phyloP scores from a whole-genome alignment of 495 filamentous ascomycete genomes.

The Thermothielavioides terrestris region DNA sequence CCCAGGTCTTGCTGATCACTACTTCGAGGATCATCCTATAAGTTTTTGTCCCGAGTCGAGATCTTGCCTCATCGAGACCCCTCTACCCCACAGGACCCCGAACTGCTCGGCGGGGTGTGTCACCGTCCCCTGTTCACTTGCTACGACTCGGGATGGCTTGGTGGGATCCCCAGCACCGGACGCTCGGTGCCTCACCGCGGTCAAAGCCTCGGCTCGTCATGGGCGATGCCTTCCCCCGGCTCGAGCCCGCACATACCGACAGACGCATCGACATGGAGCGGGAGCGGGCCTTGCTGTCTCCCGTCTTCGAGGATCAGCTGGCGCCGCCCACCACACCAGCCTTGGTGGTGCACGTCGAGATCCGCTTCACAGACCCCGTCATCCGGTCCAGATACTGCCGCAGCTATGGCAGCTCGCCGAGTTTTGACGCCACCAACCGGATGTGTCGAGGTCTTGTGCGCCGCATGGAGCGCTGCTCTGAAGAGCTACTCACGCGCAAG shows the following conservation, averaged over 20 bases:
- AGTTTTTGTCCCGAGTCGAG: too few relatives aligned
- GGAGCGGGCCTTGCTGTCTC: conserved; percentile 15
- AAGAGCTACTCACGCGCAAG: conserved; percentile 40
- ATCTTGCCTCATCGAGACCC: conserved; percentile 2
- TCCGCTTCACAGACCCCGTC: conserved; percentile 37
- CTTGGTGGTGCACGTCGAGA: conserved; percentile 32
- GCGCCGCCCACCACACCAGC: conserved; percentile 8
- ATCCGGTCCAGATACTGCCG: conserved; percentile 30
- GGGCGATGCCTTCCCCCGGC: conserved; percentile 20
- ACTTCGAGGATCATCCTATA: conserved; percentile 1
- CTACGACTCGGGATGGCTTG: conserved; percentile 28
- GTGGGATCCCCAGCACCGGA: conserved; percentile 21
- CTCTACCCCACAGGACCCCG: conserved; percentile 2
- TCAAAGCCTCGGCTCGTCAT: conserved; percentile 11
- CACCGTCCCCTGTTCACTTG: too few relatives aligned
- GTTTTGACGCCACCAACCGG: conserved; percentile 30
- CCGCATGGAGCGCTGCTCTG: conserved; percentile 39
- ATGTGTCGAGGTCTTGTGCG: conserved; percentile 36
- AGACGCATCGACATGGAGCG: conserved; percentile 19
- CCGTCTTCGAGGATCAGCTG: conserved; percentile 19
- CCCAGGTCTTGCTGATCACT: neutral
- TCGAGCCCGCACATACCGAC: conserved; percentile 9
- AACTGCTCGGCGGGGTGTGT: neutral
- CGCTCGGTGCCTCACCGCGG: conserved; percentile 3
- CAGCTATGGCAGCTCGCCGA: conserved; percentile 34